Conservation (phyloP, 2,329 filamentous ascomycete species). For the Aspergillus sp. region DNA sequence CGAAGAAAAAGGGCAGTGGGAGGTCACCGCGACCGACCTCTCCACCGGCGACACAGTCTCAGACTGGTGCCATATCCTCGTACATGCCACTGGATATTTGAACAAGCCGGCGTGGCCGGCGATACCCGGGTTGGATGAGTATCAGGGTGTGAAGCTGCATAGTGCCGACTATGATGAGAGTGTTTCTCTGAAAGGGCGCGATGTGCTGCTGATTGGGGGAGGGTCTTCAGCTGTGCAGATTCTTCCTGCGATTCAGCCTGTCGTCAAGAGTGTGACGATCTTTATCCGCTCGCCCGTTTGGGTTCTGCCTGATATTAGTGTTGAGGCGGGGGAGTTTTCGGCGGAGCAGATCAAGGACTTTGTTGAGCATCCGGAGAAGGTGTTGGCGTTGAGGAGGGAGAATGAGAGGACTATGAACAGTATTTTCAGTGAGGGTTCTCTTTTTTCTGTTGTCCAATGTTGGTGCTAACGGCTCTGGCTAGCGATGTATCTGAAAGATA, state of each 20-base stretch:
- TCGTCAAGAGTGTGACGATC: conserved; percentile 28
- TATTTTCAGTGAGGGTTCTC: conserved; percentile 14
- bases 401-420: conserved; percentile 26
- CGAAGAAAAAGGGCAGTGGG: neutral
- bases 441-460: neutral
- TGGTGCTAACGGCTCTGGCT: neutral
- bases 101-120: conserved; percentile 7
- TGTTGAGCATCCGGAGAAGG: conserved; percentile 13
- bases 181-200: conserved; percentile 2
- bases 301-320: conserved; percentile 21
- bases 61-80: conserved; percentile 2
- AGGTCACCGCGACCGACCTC: neutral
- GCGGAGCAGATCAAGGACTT: conserved; percentile 28
- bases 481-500: neutral
- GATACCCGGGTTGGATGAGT: conserved; percentile 6
- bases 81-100: conserved; percentile 10
- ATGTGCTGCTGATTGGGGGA: conserved; percentile 7
- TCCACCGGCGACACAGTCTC: neutral
- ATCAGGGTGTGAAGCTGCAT: conserved; percentile 2
- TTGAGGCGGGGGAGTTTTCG: conserved; percentile 4
- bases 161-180: conserved; percentile 9
- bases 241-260: conserved; percentile 17
- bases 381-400: conserved; percentile 23
- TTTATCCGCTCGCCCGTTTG: conserved; percentile 32
- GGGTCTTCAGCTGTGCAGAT: conserved; percentile 7